phyloP scores from a whole-genome alignment of 495 filamentous ascomycete species.

The Lasiosphaeria hispida region DNA sequence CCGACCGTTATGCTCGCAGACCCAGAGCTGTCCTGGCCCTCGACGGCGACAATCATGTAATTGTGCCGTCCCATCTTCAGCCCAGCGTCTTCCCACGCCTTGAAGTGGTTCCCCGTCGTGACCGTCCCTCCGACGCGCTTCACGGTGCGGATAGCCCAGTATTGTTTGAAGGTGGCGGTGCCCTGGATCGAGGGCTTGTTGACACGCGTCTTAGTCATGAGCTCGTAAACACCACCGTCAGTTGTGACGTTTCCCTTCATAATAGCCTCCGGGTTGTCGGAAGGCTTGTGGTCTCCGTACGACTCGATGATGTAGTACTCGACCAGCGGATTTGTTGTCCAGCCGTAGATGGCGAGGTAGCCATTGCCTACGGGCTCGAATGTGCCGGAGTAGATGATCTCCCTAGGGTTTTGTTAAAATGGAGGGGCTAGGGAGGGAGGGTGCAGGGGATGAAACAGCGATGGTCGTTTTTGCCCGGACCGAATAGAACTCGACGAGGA shows the following conservation, averaged over 20 bases:
- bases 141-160: constrained; percentile 50
- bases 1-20: constrained; percentile 36
- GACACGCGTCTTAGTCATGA: constrained; percentile 51
- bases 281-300: constrained; percentile 56
- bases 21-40: constrained; percentile 45
- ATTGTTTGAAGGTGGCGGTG: constrained; percentile 61
- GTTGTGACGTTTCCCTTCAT: constrained; percentile 51
- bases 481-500: no score
- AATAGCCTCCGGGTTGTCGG: constrained; percentile 35
- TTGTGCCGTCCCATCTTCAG: constrained; percentile 48
- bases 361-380: constrained; percentile 28
- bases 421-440: no score
- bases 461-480: no score
- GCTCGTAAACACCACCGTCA: constrained; percentile 57
- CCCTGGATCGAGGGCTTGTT: constrained; percentile 59
- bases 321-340: constrained; percentile 59
- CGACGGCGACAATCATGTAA: constrained; percentile 54
- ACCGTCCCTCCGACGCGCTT: constrained; percentile 39
- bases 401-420: constrained; percentile 6
- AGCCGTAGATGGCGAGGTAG: constrained; percentile 54
- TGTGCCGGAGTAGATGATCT: constrained; percentile 20
- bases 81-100: constrained; percentile 46
- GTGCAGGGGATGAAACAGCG: no score
- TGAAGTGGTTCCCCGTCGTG: constrained; percentile 50
- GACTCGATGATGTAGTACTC: constrained; percentile 66